Evolutionary conservation across 1,139 yeast species (phyloP).

Genomic region (Sugiyamaella sp.): DNA sequence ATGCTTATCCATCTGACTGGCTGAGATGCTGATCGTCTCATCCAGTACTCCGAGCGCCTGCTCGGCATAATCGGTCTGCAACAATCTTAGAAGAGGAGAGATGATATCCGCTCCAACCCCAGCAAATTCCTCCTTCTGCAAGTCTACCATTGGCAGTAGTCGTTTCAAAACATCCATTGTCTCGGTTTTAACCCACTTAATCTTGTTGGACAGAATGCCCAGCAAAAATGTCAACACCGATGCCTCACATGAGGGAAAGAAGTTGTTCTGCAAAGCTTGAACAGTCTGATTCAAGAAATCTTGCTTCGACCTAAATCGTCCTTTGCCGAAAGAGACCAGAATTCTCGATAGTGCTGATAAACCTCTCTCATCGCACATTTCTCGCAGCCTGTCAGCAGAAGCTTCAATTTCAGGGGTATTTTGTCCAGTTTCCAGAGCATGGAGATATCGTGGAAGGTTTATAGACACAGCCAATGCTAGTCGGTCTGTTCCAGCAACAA

Average conservation of each 20-base stretch:
- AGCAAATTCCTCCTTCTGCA: constrained; percentile 74
- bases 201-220: constrained; percentile 76
- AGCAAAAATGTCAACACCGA: constrained; percentile 72
- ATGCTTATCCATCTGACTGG: constrained; percentile 87
- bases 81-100: constrained; percentile 79
- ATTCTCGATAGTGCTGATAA: constrained; percentile 70
- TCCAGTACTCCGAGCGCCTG: constrained; percentile 88
- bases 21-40: constrained; percentile 81
- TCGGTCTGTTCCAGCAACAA: constrained; percentile 74
- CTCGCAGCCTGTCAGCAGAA: constrained; percentile 47
- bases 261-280: constrained; percentile 63
- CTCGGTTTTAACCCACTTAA: constrained; percentile 77
- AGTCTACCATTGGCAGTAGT: constrained; percentile 75
- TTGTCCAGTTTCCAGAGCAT: constrained; percentile 66
- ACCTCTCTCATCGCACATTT: constrained; percentile 60
- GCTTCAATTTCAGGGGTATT: constrained; percentile 43
- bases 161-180: constrained; percentile 74
- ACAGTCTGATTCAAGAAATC: constrained; percentile 86
- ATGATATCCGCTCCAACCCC: constrained; percentile 96
- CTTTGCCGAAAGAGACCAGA: constrained; percentile 72
- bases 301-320: constrained; percentile 80
- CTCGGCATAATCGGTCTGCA: constrained; percentile 86
- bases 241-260: constrained; percentile 77
- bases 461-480: constrained; percentile 72
- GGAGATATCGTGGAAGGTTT: constrained; percentile 80